These are phyloP conservation scores for Cyclotella sp. DNA, from an alignment of 108 stramenopile species.

Conservation along the genomic window DNA sequence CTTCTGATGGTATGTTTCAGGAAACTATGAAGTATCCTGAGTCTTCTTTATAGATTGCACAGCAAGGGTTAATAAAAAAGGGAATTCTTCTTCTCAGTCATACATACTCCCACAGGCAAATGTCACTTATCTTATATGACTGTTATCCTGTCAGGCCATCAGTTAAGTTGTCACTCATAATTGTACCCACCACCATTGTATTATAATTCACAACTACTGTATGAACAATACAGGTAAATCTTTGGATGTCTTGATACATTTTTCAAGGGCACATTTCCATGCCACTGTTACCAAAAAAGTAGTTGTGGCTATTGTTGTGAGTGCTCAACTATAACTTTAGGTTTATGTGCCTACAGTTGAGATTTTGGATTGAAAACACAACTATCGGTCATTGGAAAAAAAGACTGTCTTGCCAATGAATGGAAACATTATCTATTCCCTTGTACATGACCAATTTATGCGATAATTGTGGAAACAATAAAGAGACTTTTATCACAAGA, in stretches of 20 bases:
- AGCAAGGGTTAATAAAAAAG: not conserved
- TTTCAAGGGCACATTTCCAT: conserved; percentile 5
- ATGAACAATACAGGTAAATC: not conserved
- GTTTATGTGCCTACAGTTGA: too few relatives aligned
- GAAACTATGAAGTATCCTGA: conserved; percentile 6
- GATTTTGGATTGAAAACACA: too few relatives aligned
- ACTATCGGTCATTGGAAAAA: too few relatives aligned
- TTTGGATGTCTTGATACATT: conserved; percentile 3
- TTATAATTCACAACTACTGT: not conserved
- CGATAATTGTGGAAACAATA: too few relatives aligned
- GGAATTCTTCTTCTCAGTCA: conserved; percentile 4
- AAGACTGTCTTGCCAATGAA: too few relatives aligned
- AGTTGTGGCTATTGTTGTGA: too few relatives aligned
- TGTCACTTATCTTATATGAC: not conserved
- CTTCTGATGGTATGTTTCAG: conserved; percentile 4
- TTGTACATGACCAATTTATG: too few relatives aligned
- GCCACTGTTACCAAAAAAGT: too few relatives aligned
- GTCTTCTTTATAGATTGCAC: conserved; percentile 13
- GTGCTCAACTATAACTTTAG: too few relatives aligned
- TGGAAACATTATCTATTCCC: too few relatives aligned
- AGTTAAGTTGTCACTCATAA: not conserved
- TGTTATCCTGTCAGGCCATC: conserved; percentile 1
- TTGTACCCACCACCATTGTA: not conserved
- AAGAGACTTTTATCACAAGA: too few relatives aligned
- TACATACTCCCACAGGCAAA: not conserved